Base-by-base conservation (phyloP, 1,284 basidiomycete species). In the Mycena sp. region DNA sequence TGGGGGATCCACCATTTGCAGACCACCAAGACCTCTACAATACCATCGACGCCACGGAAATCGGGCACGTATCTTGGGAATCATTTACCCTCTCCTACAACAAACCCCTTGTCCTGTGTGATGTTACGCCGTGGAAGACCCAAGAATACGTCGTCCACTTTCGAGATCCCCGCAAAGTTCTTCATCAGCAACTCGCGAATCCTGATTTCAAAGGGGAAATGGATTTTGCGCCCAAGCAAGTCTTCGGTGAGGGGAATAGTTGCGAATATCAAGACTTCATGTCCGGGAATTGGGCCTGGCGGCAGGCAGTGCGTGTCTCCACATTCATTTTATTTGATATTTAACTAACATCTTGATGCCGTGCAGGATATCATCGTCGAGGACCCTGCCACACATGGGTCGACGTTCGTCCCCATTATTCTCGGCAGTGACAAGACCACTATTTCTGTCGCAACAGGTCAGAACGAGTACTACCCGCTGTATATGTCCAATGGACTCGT, bases 391-490 rank as follows among this genome's bases (percentile, higher is more conserved):
- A 35, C 32, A 14, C 32, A 35, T 35, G 32, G 32, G 32, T 7
- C 32, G 14, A 60, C 52, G 14, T 61, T 67, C 46, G 65, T 73
- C 25, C 74, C 76, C 0, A 59, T 78, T 11, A 74, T 80, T 12
- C 63, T 78, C 0, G 74, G 77, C 0, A 76, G 75, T 40, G 72
- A 80, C 64, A 80, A 80, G 61, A 80, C 72, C 0, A 77, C 76
- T 0, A 71, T 79, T 0, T 79, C 77, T 0, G 74, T 78, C 16
- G 73, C 64, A 5, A 80, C 77, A 0, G 73, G 79, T 1, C 71
- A 79, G 6, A 73, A 70, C 10, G 67, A 71, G 14, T 35, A 9
- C 29, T 68, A 65, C 53, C 69, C 68, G 21, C 70, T 63, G 0
- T 75, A 76, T 46, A 5, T 71, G 0, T 72, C 67, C 1, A 55